Evolutionary conservation across 305 asterid species (phyloP).

Genomic region (Solanum hybrid): DNA sequence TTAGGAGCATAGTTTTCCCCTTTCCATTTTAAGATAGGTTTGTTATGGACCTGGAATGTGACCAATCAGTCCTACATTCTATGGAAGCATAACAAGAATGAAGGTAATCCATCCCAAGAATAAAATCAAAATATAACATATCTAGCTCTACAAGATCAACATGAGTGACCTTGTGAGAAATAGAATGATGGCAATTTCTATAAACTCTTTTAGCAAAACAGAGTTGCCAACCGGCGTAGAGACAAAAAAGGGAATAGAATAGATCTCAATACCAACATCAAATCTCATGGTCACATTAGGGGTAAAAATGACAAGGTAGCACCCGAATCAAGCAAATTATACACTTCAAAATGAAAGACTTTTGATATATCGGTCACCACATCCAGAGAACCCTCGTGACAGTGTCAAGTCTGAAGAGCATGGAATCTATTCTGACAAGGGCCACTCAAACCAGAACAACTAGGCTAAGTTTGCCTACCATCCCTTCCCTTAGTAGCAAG

Average conservation of each 20-base stretch:
- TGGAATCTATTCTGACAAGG: not conserved
- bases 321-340: not conserved
- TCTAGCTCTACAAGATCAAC: not conserved
- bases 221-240: not conserved
- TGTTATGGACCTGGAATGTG: not conserved
- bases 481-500: not conserved
- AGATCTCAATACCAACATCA: not conserved
- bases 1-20: not conserved
- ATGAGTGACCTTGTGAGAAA: not conserved
- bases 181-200: not conserved
- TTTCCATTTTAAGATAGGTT: not conserved
- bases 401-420: not conserved
- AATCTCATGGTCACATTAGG: not conserved
- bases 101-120: not conserved
- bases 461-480: not conserved
- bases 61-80: not conserved
- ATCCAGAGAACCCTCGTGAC: not conserved
- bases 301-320: not conserved
- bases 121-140: not conserved
- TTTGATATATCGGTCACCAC: not conserved
- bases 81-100: too few species aligned
- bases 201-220: not conserved
- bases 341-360: not conserved
- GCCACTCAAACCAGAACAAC: not conserved
- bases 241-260: not conserved